These are phyloP conservation scores for Debaryomyces nepalensis DNA, from an alignment of 1,139 yeast genomes.

Conservation along the genomic window DNA sequence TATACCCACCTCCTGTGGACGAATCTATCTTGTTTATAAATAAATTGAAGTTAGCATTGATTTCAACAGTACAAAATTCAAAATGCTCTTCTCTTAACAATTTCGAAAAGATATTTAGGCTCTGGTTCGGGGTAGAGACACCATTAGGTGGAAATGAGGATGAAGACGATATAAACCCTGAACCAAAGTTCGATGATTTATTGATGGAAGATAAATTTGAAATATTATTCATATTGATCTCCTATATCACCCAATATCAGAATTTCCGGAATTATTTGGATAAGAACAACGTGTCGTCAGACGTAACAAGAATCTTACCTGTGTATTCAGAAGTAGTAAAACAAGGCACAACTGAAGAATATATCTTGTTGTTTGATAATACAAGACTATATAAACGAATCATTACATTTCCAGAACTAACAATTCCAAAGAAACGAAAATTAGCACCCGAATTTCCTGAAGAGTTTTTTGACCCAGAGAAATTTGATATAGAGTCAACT, in stretches of 20 bases:
- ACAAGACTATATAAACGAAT: slow-evolving; percentile 48
- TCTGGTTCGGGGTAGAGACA: slow-evolving; percentile 47
- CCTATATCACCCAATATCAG: slow-evolving; percentile 38
- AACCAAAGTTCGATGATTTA: slow-evolving; percentile 40
- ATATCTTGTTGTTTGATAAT: slow-evolving; percentile 48
- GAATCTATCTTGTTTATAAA: slow-evolving; percentile 41
- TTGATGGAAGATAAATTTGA: slow-evolving; percentile 51
- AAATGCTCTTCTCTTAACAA: slow-evolving; percentile 34
- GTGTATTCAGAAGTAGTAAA: slow-evolving; percentile 22
- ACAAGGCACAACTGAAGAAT: slow-evolving; percentile 33
- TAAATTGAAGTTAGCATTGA: slow-evolving; percentile 45
- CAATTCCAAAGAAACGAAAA: slow-evolving; percentile 47
- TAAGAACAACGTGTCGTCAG: slow-evolving; percentile 38
- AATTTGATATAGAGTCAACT: slow-evolving; percentile 39
- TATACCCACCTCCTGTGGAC: slow-evolving; percentile 40
- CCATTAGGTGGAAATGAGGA: slow-evolving; percentile 37
- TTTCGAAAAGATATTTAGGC: slow-evolving; percentile 53
- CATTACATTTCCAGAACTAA: slow-evolving; percentile 34
- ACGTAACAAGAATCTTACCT: slow-evolving; percentile 34
- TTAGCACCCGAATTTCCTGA: slow-evolving; percentile 42
- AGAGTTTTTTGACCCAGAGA: slow-evolving; percentile 26
- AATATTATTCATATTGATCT: slow-evolving; percentile 46
- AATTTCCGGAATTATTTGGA: slow-evolving; percentile 51
- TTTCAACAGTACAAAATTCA: slow-evolving; percentile 38
- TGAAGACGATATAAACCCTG: slow-evolving; percentile 26